Percentiles rank a stretch among this genome's conserved stretches.
phyloP scores from a whole-genome alignment of 208 protist species.

The Kentomonas sorsogonicus region DNA sequence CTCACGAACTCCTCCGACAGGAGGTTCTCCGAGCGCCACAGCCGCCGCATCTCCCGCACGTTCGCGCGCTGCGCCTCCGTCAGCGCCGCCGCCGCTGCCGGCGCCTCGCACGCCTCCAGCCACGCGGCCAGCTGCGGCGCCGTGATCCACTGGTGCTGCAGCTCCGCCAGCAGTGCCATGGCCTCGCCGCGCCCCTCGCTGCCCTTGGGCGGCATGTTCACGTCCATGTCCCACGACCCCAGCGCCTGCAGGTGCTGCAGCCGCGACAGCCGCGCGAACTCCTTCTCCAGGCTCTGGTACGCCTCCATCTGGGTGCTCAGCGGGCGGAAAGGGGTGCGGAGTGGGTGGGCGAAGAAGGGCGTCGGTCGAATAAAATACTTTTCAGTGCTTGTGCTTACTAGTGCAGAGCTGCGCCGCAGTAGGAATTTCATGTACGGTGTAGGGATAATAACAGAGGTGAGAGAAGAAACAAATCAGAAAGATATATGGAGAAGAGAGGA shows the following conservation, averaged over 20 bases:
- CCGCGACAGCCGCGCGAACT: constrained; percentile 29
- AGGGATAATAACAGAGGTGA: background rate
- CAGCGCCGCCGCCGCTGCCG: constrained; percentile 20
- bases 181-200: constrained; percentile 23
- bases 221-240: constrained; percentile 38
- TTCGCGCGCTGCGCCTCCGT: constrained; percentile 45
- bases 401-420: background rate
- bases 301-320: constrained; percentile 14
- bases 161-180: constrained; percentile 23
- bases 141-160: constrained; percentile 31
- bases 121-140: constrained; percentile 23
- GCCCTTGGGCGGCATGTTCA: constrained; percentile 45
- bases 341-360: no score
- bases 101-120: constrained; percentile 36
- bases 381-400: no score
- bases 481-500: background rate
- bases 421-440: background rate
- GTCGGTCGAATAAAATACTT: no score
- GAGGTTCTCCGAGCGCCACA: constrained; percentile 27
- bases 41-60: constrained; percentile 59
- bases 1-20: constrained; percentile 56
- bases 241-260: constrained; percentile 30
- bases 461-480: constrained; percentile 13
- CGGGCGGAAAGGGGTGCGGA: background rate
- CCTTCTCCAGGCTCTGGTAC: constrained; percentile 39